Conservation (phyloP, 2,329 filamentous ascomycete species). For the Ambrosiella cleistominuta region DNA sequence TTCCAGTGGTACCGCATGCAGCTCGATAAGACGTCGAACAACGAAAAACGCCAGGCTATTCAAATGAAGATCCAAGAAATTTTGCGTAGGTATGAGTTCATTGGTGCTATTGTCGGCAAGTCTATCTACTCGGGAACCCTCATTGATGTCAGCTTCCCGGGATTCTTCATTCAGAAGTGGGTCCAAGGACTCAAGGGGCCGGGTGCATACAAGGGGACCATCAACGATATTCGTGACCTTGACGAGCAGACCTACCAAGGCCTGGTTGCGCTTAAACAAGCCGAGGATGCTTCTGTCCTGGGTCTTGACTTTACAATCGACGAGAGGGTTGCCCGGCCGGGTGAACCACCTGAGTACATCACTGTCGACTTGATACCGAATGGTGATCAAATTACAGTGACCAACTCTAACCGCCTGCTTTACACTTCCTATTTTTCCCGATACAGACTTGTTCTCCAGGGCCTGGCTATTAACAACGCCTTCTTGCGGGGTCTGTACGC, state of each 20-base stretch:
- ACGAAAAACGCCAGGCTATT: background rate
- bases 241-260: slow-evolving; percentile 85
- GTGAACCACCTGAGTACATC: slow-evolving; percentile 33
- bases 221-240: slow-evolving; percentile 85
- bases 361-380: slow-evolving; percentile 56
- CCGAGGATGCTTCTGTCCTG: slow-evolving; percentile 35
- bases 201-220: slow-evolving; percentile 56
- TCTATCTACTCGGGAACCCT: slow-evolving; percentile 95
- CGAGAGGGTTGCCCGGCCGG: slow-evolving; percentile 39
- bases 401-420: slow-evolving; percentile 79
- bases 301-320: slow-evolving; percentile 77
- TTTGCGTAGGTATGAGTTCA: slow-evolving; percentile 67
- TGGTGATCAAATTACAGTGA: slow-evolving; percentile 63
- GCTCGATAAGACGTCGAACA: slow-evolving; percentile 23
- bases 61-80: slow-evolving; percentile 24
- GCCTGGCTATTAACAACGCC: slow-evolving; percentile 62
- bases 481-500: slow-evolving; percentile 73
- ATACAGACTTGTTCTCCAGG: slow-evolving; percentile 70
- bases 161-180: slow-evolving; percentile 96
- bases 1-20: slow-evolving; percentile 50
- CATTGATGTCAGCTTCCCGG: slow-evolving; percentile 79
- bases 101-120: slow-evolving; percentile 85
- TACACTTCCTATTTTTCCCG: slow-evolving; percentile 86
- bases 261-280: slow-evolving; percentile 68
- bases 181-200: slow-evolving; percentile 42